Evolutionary conservation across 2,329 filamentous ascomycete genomes (phyloP), one percentile per base, ranked within the genome.

Genomic region (Talaromyces sp.): DNA sequence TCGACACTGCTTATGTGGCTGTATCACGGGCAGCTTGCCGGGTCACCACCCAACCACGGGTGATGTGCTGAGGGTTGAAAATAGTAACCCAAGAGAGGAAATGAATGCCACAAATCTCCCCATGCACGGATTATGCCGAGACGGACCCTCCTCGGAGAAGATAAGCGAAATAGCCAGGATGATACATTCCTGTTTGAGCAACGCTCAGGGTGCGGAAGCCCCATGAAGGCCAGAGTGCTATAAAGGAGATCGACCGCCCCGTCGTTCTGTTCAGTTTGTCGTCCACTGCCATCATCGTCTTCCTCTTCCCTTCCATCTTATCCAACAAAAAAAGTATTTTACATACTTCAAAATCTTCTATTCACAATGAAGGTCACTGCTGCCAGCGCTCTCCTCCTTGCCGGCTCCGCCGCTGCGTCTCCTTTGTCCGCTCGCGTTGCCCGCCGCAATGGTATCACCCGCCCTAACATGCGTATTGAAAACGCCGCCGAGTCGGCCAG

Each of bases 321-420:
- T 59, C 28, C 27, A 28, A 56, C 3, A 22, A 17, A 15, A 17
- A 53, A 28, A 53, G 25, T 53, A 53, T 53, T 53, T 49, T 32
- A 36, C 25, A 49, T 57, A 49, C 42, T 36, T 30, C n/a, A 62
- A 32, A 32, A 30, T 57, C 62, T 64, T 15, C 25, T 55, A 58
- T 62, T 53, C 72, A 80, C 65, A 54, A 85, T 85, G 83, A 84
- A 82, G 77, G 74, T 81, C 73, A 68, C 77, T 55, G 62, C 72
- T 47, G 66, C 72, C 63, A 69, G 73, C 64, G 60, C 56, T 44
- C 68, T 75, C 57, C 65, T 81, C 52, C 72, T 80, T 61, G 77
- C 78, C 58, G 74, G 74, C 60, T 68, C 73, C 60, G 77, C 75
- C 55, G 56, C 81, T 39, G 81, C 80, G 39, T 79, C 80, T 30